Evolutionary conservation across 1,284 basidiomycete species (phyloP), one percentile per base, ranked within the genome.

Genomic region (Polyporus tsugae): DNA sequence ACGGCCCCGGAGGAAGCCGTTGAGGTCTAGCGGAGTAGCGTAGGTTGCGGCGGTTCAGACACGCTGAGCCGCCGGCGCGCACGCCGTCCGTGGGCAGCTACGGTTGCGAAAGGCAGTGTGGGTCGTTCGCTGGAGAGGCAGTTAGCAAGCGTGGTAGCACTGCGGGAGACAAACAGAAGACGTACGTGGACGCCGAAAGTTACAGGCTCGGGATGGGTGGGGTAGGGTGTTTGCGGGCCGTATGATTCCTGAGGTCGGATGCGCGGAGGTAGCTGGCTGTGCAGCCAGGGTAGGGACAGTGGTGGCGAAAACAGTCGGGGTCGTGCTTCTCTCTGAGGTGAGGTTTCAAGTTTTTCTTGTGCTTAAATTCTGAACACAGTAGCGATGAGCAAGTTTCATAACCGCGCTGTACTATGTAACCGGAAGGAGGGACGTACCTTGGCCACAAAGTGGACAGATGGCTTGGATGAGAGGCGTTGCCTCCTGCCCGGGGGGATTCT

Each of bases 1-100:
- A 41, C 58, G 58, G 58, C 58, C 58, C 36, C 38, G 22, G 38
- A 59, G 22, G 58, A 59, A 25, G 58, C 58, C 58, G 38, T 59
- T 22, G 58, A 41, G 58, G 38, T 59, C 58, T 59, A 59, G 38
- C 38, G 38, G 22, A 59, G 58, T 22, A n/a, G 38, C 58, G 58
- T 59, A 59, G 58, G 58, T 25, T 13, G 3, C 38, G 22, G 58
- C n/a, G 22, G 58, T n/a, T 59, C 58, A 59, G 58, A 41, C 58
- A 25, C 6, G 7, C 58, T 59, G 58, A 59, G 58, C 58, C 58
- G 38, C 58, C 38, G 36, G 10, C 3, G 13, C 58, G 58, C 58
- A 59, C 58, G 58, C 58, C 58, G 15, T 59, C 35, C 38, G 38
- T 59, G 38, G 58, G 35, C 58, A 38, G 22, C 58, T 41, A 59